Conservation (phyloP, 1,284 basidiomycete genomes). For the Trichosporon inkin region DNA sequence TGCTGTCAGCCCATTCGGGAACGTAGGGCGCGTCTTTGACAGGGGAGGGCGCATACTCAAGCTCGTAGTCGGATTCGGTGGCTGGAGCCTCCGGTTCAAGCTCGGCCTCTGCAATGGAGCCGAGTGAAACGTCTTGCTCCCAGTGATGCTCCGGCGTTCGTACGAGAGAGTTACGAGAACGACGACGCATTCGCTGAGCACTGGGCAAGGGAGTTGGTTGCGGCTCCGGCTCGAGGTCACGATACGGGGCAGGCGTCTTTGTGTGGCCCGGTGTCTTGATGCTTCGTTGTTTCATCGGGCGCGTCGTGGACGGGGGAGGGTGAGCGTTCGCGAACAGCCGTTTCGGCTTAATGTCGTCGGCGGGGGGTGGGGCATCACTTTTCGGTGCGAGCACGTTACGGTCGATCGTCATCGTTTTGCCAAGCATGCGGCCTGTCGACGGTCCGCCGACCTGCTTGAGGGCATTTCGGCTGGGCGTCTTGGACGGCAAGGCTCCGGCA, state of each 20-base stretch:
- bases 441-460: conserved; percentile 18
- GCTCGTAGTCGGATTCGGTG: conserved; percentile 15
- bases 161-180: conserved; percentile 15
- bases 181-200: conserved; percentile 33
- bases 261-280: conserved; percentile 15
- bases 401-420: conserved; percentile 20
- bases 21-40: conserved; percentile 15
- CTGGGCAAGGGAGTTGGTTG: conserved; percentile 39
- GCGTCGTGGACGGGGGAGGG: conserved; percentile 7
- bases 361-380: conserved; percentile 6
- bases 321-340: conserved; percentile 19
- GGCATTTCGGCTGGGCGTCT: conserved; percentile 17
- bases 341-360: conserved; percentile 24
- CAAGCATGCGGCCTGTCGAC: conserved; percentile 16
- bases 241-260: conserved; percentile 16
- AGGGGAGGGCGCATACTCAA: conserved; percentile 18
- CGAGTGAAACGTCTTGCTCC: conserved; percentile 42
- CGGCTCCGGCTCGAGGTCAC: conserved; percentile 15
- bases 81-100: conserved; percentile 13
- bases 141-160: conserved; percentile 19
- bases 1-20: conserved; percentile 18
- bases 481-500: conserved; percentile 20
- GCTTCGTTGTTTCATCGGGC: conserved; percentile 1
- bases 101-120: conserved; percentile 32
- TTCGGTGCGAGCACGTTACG: conserved; percentile 18